Conservation (phyloP, 1,284 basidiomycete species). For the Leccinum colubrinum region DNA sequence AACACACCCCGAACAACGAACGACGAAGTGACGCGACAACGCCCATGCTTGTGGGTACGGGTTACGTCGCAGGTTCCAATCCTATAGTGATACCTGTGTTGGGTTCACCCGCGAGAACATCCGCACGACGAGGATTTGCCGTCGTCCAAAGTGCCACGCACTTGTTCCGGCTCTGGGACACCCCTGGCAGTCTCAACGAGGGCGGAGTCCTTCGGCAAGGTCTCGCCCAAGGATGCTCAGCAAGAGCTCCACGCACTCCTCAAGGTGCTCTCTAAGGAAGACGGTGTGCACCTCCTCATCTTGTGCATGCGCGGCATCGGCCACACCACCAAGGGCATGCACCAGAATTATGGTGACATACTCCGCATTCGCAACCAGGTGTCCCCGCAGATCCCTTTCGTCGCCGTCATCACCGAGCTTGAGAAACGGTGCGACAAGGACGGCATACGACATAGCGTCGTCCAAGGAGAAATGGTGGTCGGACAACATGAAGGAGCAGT, state of each 20-base stretch:
- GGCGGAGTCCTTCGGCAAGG: slow-evolving; percentile 22
- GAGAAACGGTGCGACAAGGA: slow-evolving; percentile 19
- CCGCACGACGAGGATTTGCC: no score
- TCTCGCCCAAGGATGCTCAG: slow-evolving; percentile 22
- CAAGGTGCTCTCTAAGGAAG: slow-evolving; percentile 19
- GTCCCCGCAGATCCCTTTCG: slow-evolving; percentile 21
- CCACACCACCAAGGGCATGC: slow-evolving; percentile 22
- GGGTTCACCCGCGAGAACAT: no score
- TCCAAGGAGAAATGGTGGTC: slow-evolving; percentile 29
- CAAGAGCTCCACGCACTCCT: slow-evolving; percentile 22
- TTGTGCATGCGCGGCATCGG: slow-evolving; percentile 28
- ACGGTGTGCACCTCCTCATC: slow-evolving; percentile 31
- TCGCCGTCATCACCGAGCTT: slow-evolving; percentile 29
- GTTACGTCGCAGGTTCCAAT: no score
- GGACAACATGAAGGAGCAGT: slow-evolving; percentile 1
- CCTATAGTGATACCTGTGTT: no score
- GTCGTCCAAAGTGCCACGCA: slow-evolving; percentile 6
- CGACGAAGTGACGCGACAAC: no score
- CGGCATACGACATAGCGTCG: slow-evolving; percentile 2
- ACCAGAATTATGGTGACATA: slow-evolving; percentile 22
- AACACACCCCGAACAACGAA: no score
- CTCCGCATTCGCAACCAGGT: slow-evolving; percentile 21
- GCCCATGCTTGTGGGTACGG: no score
- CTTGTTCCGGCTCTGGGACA: slow-evolving; percentile 29
- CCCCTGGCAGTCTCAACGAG: slow-evolving; percentile 26